Base-by-base conservation (phyloP, 345 rosid genomes). In the Rhizophora mangle region DNA sequence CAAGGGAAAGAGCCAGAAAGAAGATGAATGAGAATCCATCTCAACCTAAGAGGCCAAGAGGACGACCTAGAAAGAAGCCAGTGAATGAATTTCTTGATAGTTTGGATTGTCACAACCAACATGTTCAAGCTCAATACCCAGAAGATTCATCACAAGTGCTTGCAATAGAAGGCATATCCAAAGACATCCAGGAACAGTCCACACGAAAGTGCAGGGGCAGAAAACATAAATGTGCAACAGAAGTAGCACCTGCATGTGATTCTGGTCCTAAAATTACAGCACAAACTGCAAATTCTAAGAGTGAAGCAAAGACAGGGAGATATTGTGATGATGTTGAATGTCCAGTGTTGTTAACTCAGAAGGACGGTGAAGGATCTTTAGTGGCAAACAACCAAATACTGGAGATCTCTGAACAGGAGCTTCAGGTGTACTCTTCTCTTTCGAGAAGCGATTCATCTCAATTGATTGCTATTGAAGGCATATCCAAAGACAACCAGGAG, bases 1-100 rank as follows among this genome's bases (percentile, higher is more conserved):
- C 78, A 30, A 76, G 43, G 72, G 81, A 79, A 71, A 68, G 81
- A 69, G 81, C 83, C 54, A 78, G 74, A 70, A 76, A 70, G 77
- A 67, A 62, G 47, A 72, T 4, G 9, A 43, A 53, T 16, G 56
- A 53, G 56, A 43, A 37, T 54, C 27, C 43, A 30, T 36, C 64
- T 53, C 62, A 65, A 39, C 10, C 53, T 7, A 74, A 74, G 68
- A 68, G 73, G 72, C 71, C 74, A 52, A 70, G 55, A 53, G 79
- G 89, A 55, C 78, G 87, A 60, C 86, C 86, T 72, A 82, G 85
- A 75, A 85, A 83, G 79, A 76, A 82, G 64, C 71, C 78, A 70
- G 21, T 61, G 58, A 74, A 60, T 62, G 84, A 85, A 74, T 60
- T 74, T 37, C 72, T 74, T 75, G 61, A 74, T 63, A 57, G 59